Base-by-base conservation (phyloP, 768 basidiomycete species). In the Candolleomyces eurysporus region DNA sequence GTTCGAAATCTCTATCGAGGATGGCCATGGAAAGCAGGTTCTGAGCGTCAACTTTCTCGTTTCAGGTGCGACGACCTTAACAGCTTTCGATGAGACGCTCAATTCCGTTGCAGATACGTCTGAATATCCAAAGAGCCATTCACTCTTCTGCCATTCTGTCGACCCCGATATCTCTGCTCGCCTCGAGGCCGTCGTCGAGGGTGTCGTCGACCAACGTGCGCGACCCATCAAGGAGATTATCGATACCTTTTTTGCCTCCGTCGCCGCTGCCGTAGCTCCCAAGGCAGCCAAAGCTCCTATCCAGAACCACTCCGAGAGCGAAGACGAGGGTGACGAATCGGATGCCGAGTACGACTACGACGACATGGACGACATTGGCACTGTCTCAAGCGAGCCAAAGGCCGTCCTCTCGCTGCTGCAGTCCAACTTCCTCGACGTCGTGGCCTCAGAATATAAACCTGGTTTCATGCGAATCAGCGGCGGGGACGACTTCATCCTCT, bases 91-190 rank as follows among this genome's bases (percentile, higher is more conserved):
- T n/a, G 30, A 19, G 21, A 36, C 31, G 17, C 26, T 22, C 26
- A 63, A 21, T 46, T 60, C 5, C 5, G 14, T 36, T 46, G 19
- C 62, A 87, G 87, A 89, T 65, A 83, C 87, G 1, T 85, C 88
- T 10, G 84, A 86, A 56, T 91, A 91, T 67, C 89, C 89, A 0
- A 73, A 73, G 30, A 76, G 73, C 61, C 88, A 90, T 68, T 76
- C 79, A 0, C 80, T 82, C 58, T 82, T 89, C 65, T 79, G 84
- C 55, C 87, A 84, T 62, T 77, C 82, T 14, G 76, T 79, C 42
- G 82, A 84, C 58, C 68, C 68, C 3, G 77, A 79, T 36, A 65
- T 84, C 8, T 73, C 80, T 0, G 58, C 74, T 0, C 71, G 74
- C 16, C 60, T 88, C 16, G 69, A 77, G 57, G 64, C 69, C 9